These are phyloP conservation scores for Dactylellina parvicollis DNA, from an alignment of 2,329 filamentous ascomycete species.

Conservation along the genomic window DNA sequence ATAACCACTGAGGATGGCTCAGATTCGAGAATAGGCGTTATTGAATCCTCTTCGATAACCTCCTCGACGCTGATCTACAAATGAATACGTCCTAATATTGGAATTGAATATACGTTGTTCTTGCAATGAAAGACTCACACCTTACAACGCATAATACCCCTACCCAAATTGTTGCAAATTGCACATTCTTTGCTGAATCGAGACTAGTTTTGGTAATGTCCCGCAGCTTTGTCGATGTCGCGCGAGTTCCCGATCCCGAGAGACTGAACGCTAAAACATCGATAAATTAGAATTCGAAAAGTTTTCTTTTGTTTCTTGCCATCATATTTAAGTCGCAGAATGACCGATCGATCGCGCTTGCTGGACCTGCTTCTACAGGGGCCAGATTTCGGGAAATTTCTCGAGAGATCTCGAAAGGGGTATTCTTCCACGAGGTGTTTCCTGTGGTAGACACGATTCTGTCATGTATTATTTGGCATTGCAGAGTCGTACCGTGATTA, in stretches of 20 bases:
- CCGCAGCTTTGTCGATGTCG: slow-evolving; percentile 32
- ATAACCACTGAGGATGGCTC: too few relatives aligned
- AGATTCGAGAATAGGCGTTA: too few relatives aligned
- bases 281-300: slow-evolving; percentile 1
- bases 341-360: neutral
- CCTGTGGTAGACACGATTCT: neutral
- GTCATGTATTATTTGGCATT: neutral
- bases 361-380: neutral
- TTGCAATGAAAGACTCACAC: too few relatives aligned
- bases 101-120: neutral
- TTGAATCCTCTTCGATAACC: too few relatives aligned
- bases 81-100: too few relatives aligned
- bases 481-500: neutral
- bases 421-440: neutral
- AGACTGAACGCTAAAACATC: slow-evolving; percentile 29
- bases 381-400: neutral
- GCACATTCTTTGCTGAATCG: neutral
- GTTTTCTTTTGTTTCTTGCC: neutral
- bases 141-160: neutral
- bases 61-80: too few relatives aligned
- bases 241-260: slow-evolving; percentile 48
- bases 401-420: neutral
- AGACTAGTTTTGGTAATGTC: slow-evolving; percentile 13
- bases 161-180: neutral
- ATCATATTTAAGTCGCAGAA: too few relatives aligned